Base-by-base conservation (phyloP, 140 eudicot genomes). In the Bidens hawaiensis region DNA sequence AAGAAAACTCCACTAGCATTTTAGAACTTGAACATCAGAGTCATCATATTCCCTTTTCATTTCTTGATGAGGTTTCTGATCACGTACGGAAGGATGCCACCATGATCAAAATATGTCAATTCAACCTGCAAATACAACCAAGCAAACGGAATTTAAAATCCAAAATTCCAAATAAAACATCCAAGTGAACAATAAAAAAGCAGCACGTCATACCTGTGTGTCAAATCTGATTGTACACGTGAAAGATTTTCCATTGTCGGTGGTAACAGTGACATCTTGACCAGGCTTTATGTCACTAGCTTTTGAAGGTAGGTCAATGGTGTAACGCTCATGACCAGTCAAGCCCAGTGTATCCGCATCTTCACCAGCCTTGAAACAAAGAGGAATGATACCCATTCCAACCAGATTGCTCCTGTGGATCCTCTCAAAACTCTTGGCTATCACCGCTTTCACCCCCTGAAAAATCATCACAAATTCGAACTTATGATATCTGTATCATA, bases 391-490 rank as follows among this genome's bases (percentile, higher is more conserved):
- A 27, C 99, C 95, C 99, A 88, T 93, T 14, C 99, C 96, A 6
- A 93, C 99, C 55, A 93, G 77, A 69, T 93, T 93, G 69, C 96
- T 93, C 59, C 99, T 83, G 40, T 93, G 99, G 23, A 93, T 93
- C 65, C 96, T 88, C 85, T 93, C 99, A 18, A 88, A 93, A 73
- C 99, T 93, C 71, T 93, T 93, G 26, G 99, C 95, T 16, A 93
- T 93, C 73, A 93, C 99, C 6, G 99, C 99, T 81, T 93, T 93
- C 57, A 93, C 99, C 47, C 99, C 99, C 99, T 90, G 75, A 27
- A 11, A 45, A 26, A 23, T 23, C 40, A 21, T 16, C 31, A 17
- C 25, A 33, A 14, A 30, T 21, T 19, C n/a, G 1, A 6, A 60
- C 24, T 19, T 14, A 38, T 1, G 1, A 24, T 4, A 8, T 6